Evolutionary conservation across 768 basidiomycete species (phyloP), one percentile per base, ranked within the genome.

Genomic region (Polyporus arcularius): DNA sequence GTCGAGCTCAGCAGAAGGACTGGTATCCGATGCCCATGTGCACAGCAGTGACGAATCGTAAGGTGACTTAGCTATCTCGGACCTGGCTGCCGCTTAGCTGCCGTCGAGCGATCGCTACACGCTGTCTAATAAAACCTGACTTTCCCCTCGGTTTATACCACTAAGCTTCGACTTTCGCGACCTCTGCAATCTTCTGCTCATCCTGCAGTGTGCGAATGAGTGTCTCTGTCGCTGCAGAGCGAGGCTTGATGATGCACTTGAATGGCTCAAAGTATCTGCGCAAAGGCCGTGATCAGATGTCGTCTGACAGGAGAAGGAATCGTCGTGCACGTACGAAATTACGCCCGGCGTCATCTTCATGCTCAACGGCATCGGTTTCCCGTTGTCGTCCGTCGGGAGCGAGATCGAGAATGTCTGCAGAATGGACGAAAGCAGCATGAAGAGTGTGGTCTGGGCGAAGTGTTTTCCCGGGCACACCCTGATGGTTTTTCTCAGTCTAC

Each of bases 181-280:
- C 35, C 35, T 35, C 35, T 35, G 35, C 35, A 11, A 35, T 35
- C 35, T 35, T 35, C 35, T 35, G 35, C 35, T 35, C 35, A 11
- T 35, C 35, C 35, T 11, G 35, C 35, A 35, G 35, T 11, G 54
- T 39, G 4, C 54, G 49, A 16, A 68, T 57, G 5, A 68, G 50
- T 2, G 49, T 32, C 51, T 57, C 50, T 1, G 67, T 60, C 35
- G 30, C 54, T 10, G 50, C n/a, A 12, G 64, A 68, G 4, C 69
- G 65, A 4, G 70, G 66, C 45, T 60, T 63, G 55, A 71, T 63
- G 21, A 38, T 38, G 47, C 70, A 71, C 11, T 62, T 50, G 50
- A 70, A 71, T 8, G 66, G 69, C 39, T 57, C 57, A 1, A 69
- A 66, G 38, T 65, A 65, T 32, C 70, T 71, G 47, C 26, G 21